These are phyloP conservation scores for Mallotus nudiflorus DNA, from an alignment of 345 rosid genomes.

Conservation along the genomic window DNA sequence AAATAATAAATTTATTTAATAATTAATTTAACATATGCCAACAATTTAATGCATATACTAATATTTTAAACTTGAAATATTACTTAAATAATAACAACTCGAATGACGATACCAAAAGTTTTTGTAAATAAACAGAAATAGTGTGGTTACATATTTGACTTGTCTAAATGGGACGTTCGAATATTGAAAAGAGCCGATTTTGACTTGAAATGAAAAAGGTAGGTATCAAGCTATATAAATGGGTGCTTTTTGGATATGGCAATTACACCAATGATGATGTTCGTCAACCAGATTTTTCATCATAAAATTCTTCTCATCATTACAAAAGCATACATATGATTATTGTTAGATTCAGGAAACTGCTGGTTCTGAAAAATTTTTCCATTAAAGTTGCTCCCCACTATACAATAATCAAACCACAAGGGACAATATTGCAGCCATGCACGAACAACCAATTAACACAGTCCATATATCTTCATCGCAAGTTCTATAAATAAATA, in stretches of 20 bases:
- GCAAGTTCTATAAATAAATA: no score
- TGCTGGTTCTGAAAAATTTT: neutral
- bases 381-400: constrained; percentile 17
- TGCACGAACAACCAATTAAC: no score
- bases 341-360: constrained; percentile 11
- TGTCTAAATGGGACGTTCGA: neutral
- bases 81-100: no score
- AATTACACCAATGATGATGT: constrained; percentile 4
- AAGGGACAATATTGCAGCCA: neutral
- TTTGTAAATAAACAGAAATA: no score
- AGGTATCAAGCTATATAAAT: neutral
- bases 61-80: no score
- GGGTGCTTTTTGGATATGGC: neutral
- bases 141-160: neutral
- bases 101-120: no score
- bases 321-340: constrained; percentile 4
- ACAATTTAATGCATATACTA: no score
- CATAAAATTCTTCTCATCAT: constrained; percentile 25
- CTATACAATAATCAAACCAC: neutral
- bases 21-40: no score
- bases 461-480: no score
- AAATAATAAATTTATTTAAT: no score
- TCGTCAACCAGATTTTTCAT: constrained; percentile 4
- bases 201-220: neutral
- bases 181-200: neutral